phyloP scores from a whole-genome alignment of 192 early-diverging fungal species.

The Backusella parvicylindrica region DNA sequence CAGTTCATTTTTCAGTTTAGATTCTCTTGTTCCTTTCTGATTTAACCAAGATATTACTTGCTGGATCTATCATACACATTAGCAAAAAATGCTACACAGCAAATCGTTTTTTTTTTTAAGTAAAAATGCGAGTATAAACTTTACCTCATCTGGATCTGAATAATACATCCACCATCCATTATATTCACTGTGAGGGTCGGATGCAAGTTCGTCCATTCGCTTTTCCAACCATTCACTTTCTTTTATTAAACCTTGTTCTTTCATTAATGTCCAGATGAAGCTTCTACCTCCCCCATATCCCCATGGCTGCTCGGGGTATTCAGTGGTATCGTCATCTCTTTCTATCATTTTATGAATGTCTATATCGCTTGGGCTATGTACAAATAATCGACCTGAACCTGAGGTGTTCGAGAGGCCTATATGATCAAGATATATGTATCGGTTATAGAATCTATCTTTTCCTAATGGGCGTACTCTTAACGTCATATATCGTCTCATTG shows the following conservation, averaged over 20 bases:
- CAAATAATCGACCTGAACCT: slow-evolving; percentile 54
- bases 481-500: slow-evolving; percentile 56
- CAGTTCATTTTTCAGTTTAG: slow-evolving; percentile 43
- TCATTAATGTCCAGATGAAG: slow-evolving; percentile 13
- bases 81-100: too few species aligned
- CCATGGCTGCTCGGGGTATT: not conserved
- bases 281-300: slow-evolving; percentile 21
- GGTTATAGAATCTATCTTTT: slow-evolving; percentile 77
- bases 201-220: not conserved
- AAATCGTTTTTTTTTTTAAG: too few species aligned
- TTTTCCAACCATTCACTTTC: slow-evolving; percentile 29
- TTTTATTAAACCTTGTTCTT: slow-evolving; percentile 22
- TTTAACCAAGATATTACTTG: slow-evolving; percentile 71
- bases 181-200: not conserved
- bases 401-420: slow-evolving; percentile 50
- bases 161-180: slow-evolving; percentile 23
- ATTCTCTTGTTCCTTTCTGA: slow-evolving; percentile 69
- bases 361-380: slow-evolving; percentile 41
- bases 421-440: slow-evolving; percentile 88
- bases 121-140: too few species aligned
- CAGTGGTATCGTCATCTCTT: slow-evolving; percentile 14
- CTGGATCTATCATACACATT: slow-evolving; percentile 54
- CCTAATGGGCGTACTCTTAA: slow-evolving; percentile 72
- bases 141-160: slow-evolving; percentile 31
- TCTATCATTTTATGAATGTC: slow-evolving; percentile 50